Conservation (phyloP, 805 yeast species). For the Torulaspora franciscae region DNA sequence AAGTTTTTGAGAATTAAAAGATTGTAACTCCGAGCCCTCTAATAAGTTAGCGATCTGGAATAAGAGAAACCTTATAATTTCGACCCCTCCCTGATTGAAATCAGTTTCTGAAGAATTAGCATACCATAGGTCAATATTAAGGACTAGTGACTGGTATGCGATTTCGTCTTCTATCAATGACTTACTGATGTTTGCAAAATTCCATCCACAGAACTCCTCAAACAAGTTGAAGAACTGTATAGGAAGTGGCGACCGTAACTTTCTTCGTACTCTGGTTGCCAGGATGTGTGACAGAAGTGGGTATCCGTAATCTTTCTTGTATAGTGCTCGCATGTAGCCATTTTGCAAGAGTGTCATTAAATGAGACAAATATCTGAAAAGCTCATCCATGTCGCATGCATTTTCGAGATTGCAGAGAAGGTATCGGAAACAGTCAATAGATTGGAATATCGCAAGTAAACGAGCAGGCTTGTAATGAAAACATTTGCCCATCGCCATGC, state of each 20-base stretch:
- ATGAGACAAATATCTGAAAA: slow-evolving; percentile 19
- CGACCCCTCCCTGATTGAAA: slow-evolving; percentile 31
- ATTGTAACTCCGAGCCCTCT: slow-evolving; percentile 46
- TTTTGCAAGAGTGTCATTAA: slow-evolving; percentile 19
- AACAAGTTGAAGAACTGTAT: slow-evolving; percentile 47
- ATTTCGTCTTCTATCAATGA: slow-evolving; percentile 52
- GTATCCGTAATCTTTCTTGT: slow-evolving; percentile 23
- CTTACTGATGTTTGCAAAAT: slow-evolving; percentile 45
- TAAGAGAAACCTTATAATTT: slow-evolving; percentile 48
- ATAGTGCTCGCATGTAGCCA: slow-evolving; percentile 15
- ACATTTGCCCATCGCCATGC: slow-evolving; percentile 20
- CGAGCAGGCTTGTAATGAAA: slow-evolving; percentile 18
- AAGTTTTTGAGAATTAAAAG: slow-evolving; percentile 50
- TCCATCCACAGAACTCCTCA: slow-evolving; percentile 53
- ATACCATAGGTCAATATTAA: slow-evolving; percentile 61
- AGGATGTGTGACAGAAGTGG: slow-evolving; percentile 21
- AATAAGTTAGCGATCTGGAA: slow-evolving; percentile 56
- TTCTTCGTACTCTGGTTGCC: slow-evolving; percentile 11
- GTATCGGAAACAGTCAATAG: slow-evolving; percentile 17
- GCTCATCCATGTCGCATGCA: slow-evolving; percentile 10
- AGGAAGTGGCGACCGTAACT: slow-evolving; percentile 28
- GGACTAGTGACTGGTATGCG: slow-evolving; percentile 54
- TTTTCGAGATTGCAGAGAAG: slow-evolving; percentile 17
- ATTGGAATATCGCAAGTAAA: slow-evolving; percentile 18
- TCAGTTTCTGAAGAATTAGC: slow-evolving; percentile 16